These are phyloP conservation scores for Mycosphaerelloides madeirae DNA, from an alignment of 2,329 filamentous ascomycete genomes.

Conservation along the genomic window DNA sequence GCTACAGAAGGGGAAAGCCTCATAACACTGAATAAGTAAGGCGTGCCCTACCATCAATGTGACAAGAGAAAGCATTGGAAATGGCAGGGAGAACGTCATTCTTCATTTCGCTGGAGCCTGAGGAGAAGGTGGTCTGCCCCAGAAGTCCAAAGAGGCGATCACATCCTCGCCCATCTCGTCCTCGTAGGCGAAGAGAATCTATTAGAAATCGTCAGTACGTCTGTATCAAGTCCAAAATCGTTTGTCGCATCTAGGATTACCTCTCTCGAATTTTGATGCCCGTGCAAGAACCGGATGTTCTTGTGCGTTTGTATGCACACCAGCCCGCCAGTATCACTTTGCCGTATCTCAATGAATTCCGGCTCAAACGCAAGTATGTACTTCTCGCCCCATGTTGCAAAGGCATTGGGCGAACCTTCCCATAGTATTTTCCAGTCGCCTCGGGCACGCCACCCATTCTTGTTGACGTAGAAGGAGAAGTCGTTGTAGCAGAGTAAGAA, in stretches of 20 bases:
- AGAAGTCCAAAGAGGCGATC: conserved; percentile 94
- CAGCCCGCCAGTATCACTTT: conserved; percentile 84
- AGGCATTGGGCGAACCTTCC: conserved; percentile 88
- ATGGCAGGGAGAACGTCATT: not conserved
- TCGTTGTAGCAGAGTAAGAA: conserved; percentile 98
- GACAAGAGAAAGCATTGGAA: no score
- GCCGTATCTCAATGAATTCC: conserved; percentile 93
- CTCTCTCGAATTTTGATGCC: conserved; percentile 86
- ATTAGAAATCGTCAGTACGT: conserved; percentile 10
- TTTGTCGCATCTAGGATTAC: conserved; percentile 46
- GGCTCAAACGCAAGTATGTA: conserved; percentile 97
- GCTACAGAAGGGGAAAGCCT: no score
- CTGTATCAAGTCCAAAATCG: conserved; percentile 7
- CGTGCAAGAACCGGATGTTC: conserved; percentile 87
- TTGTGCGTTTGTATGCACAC: conserved; percentile 95
- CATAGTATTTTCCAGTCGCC: conserved; percentile 97
- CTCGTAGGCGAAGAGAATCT: conserved; percentile 98
- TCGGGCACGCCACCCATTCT: conserved; percentile 93
- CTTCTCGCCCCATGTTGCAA: conserved; percentile 83
- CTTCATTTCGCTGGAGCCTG: conserved; percentile 14
- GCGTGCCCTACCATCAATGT: no score
- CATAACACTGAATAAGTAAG: no score
- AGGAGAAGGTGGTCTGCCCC: conserved; percentile 48
- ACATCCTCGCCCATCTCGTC: conserved; percentile 91
- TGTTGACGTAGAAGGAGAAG: conserved; percentile 98